Evolutionary conservation across 2,329 filamentous ascomycete species (phyloP).

Genomic region (Fusarium sp.): DNA sequence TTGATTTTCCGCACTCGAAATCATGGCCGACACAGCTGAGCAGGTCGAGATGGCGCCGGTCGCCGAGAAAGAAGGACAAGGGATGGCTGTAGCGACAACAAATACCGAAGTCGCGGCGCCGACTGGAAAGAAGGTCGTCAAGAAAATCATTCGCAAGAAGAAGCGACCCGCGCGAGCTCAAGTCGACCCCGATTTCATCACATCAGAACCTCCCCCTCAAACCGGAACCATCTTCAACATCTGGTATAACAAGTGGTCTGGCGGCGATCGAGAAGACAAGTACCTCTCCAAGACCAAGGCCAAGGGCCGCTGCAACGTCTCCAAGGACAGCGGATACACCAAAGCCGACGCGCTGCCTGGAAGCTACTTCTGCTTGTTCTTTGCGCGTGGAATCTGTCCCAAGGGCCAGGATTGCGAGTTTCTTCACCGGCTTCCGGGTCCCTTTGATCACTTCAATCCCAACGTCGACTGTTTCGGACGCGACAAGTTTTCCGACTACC

Average conservation of each 20-base stretch:
- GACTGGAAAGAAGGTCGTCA: slow-evolving; percentile 71
- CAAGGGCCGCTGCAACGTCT: slow-evolving; percentile 86
- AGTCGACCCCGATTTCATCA: slow-evolving; percentile 85
- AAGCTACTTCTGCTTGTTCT: slow-evolving; percentile 92
- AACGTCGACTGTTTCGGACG: slow-evolving; percentile 91
- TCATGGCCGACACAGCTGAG: slow-evolving; percentile 50
- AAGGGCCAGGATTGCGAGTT: slow-evolving; percentile 95
- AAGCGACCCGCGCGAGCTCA: slow-evolving; percentile 89
- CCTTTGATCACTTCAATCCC: slow-evolving; percentile 90
- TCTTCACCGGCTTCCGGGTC: slow-evolving; percentile 85
- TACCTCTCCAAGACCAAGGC: slow-evolving; percentile 86
- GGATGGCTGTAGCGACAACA: slow-evolving; percentile 52
- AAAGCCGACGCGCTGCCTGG: slow-evolving; percentile 80
- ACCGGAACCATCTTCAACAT: slow-evolving; percentile 95
- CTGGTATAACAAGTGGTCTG: slow-evolving; percentile 99
- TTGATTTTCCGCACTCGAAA: slow-evolving; percentile 4
- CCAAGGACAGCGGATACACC: slow-evolving; percentile 81
- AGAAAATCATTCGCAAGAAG: slow-evolving; percentile 93
- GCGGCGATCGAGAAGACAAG: slow-evolving; percentile 93
- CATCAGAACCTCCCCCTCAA: slow-evolving; percentile 86
- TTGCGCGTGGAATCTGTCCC: slow-evolving; percentile 82
- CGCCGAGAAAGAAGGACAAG: slow-evolving; percentile 44
- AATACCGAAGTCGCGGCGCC: slow-evolving; percentile 60
- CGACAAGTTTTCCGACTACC: slow-evolving; percentile 92
- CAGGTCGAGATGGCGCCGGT: slow-evolving; percentile 44